phyloP scores from a whole-genome alignment of 176 grass and related monocot genomes.

The sorghum (Sorghum bicolor) region DNA sequence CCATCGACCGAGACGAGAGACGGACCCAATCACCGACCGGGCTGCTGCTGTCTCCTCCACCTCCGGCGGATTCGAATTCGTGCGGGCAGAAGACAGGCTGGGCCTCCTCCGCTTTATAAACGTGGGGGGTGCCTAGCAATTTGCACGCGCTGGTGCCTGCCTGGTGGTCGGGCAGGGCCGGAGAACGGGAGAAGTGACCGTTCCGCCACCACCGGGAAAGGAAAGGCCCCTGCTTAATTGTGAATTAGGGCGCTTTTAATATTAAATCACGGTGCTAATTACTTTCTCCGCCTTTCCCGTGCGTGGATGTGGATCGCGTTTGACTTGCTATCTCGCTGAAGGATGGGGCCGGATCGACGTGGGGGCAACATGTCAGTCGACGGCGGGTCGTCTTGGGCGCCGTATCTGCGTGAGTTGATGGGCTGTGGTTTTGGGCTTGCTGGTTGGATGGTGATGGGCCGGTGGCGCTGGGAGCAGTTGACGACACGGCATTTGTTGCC shows the following conservation, averaged over 20 bases:
- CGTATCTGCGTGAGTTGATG: not conserved
- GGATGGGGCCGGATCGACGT: not conserved
- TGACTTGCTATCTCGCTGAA: not conserved
- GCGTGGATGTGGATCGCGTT: not conserved
- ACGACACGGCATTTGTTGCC: not conserved
- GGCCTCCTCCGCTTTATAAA: not conserved
- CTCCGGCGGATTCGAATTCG: conserved; percentile 35
- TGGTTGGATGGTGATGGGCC: not conserved
- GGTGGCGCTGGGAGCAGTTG: not conserved
- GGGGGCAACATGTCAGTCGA: not conserved
- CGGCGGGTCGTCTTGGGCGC: rapidly evolving
- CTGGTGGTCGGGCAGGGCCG: not conserved
- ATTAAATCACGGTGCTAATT: conserved; percentile 5
- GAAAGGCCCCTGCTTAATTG: not conserved
- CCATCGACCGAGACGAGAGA: not conserved
- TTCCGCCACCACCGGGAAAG: conserved; percentile 27
- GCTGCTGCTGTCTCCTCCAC: not conserved
- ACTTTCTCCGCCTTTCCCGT: not conserved
- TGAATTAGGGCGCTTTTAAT: not conserved
- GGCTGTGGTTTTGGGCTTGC: not conserved
- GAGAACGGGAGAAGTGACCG: conserved; percentile 17
- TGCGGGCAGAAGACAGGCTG: not conserved
- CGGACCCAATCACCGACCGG: not conserved
- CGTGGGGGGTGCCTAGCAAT: not conserved
- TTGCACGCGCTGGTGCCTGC: conserved; percentile 6